A percentile compares a stretch with the other conserved stretches of the same genome.
phyloP scores from a whole-genome alignment of 225 moss, liverwort and hornwort species.

The Climacium dendroides region DNA sequence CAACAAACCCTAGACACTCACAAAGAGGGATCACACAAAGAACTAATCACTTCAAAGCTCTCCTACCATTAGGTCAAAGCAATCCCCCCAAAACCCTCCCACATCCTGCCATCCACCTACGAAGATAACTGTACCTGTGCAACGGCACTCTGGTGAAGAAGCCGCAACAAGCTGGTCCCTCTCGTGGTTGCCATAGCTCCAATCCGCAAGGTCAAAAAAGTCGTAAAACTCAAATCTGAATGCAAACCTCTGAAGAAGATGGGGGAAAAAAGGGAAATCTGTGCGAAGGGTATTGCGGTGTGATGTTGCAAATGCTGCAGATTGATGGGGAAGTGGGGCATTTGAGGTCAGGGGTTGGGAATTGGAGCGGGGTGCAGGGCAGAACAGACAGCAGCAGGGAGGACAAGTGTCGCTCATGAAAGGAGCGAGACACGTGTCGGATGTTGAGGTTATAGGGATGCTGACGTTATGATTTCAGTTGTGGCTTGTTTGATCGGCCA shows the following conservation, averaged over 20 bases:
- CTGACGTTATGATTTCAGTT: neutral
- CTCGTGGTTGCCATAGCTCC: conserved; percentile 28
- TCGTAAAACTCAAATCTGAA: neutral
- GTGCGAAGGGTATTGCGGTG: too few species aligned
- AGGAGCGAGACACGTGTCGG: neutral
- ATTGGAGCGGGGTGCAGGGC: neutral
- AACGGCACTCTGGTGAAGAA: conserved; percentile 17
- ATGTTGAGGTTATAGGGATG: neutral
- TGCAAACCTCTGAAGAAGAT: too few species aligned
- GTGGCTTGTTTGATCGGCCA: neutral
- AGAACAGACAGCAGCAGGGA: neutral
- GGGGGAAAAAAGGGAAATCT: too few species aligned
- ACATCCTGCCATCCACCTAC: neutral
- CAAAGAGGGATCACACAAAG: neutral
- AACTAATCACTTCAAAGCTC: neutral
- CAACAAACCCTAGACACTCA: neutral
- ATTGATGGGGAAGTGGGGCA: neutral
- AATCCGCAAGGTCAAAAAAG: neutral
- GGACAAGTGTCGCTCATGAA: conserved; percentile 3
- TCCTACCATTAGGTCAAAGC: neutral
- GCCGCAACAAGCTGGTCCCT: conserved; percentile 14
- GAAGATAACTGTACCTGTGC: conserved; percentile 6
- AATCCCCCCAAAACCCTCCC: too few species aligned
- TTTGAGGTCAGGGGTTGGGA: neutral
- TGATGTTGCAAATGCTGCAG: neutral